phyloP scores from a whole-genome alignment of 208 protist species.

The Trypanosoma platydactyli region DNA sequence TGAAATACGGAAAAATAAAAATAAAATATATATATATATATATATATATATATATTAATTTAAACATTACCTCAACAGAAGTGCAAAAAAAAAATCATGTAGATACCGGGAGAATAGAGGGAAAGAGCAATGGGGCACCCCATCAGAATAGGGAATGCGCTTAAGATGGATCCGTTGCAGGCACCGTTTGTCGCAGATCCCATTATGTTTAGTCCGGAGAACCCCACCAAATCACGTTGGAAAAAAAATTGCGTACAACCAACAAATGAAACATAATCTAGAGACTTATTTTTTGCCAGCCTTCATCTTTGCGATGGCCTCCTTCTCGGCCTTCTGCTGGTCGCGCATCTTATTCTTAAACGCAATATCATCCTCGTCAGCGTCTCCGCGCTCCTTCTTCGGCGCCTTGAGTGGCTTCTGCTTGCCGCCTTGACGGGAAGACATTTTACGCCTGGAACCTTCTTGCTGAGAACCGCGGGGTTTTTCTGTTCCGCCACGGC shows the following conservation, averaged over 20 bases:
- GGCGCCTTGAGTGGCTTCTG: constrained; percentile 89
- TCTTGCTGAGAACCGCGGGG: no score
- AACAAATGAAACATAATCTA: no score
- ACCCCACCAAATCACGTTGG: no score
- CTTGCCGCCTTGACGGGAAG: constrained; percentile 85
- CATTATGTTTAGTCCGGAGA: no score
- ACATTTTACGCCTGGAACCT: constrained; percentile 39
- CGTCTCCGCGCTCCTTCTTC: constrained; percentile 74
- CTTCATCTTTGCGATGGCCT: constrained; percentile 87
- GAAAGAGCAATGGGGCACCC: no score
- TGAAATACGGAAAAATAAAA: neutral
- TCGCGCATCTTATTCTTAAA: constrained; percentile 80
- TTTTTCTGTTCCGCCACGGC: constrained; percentile 10
- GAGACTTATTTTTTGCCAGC: constrained; percentile 41
- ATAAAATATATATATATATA: neutral
- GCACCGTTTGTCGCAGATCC: no score
- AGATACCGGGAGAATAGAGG: no score
- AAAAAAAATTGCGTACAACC: no score
- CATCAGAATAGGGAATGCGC: no score
- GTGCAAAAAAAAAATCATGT: neutral
- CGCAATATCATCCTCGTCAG: constrained; percentile 72
- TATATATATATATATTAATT: neutral
- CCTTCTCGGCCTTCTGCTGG: constrained; percentile 88
- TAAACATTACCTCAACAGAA: neutral
- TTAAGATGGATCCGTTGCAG: no score